Percentiles rank a stretch among this genome's conserved stretches.
phyloP scores from a whole-genome alignment of 164 flowering plant species.

The Chimonanthus praecox region DNA sequence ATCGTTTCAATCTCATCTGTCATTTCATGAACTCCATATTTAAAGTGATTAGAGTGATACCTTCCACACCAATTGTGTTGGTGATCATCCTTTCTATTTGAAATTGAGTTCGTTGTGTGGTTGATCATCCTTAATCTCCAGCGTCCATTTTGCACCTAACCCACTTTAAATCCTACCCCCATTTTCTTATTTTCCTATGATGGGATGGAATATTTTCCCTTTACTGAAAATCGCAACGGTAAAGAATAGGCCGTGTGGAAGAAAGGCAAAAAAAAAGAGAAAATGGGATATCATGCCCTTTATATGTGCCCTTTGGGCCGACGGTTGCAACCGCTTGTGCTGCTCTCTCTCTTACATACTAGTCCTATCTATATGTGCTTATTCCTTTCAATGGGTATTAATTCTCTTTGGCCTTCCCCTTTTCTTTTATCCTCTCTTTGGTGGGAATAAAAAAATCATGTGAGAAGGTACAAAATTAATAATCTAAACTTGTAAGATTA shows the following conservation, averaged over 20 bases:
- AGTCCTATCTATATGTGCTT: not conserved
- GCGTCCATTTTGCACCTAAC: slow-evolving; percentile 15
- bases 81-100: too few relatives aligned
- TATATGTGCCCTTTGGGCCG: slow-evolving; percentile 7
- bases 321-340: slow-evolving; percentile 20
- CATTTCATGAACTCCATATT: too few relatives aligned
- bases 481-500: too few relatives aligned
- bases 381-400: slow-evolving; percentile 10
- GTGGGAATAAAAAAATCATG: too few relatives aligned
- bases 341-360: slow-evolving; percentile 5
- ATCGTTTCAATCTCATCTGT: too few relatives aligned
- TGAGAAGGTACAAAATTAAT: too few relatives aligned
- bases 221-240: not conserved
- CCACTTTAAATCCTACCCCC: slow-evolving; percentile 7
- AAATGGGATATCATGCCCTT: slow-evolving; percentile 12
- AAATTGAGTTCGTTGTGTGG: too few relatives aligned
- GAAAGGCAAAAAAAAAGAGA: not conserved
- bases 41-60: too few relatives aligned
- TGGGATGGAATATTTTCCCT: not conserved
- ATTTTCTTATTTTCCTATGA: not conserved
- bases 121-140: not conserved
- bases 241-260: too few relatives aligned
- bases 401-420: not conserved
- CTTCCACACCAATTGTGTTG: too few relatives aligned
- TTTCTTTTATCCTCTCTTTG: too few relatives aligned